Evolutionary conservation across 768 basidiomycete genomes (phyloP).

Genomic region (Lactarius evosmus): DNA sequence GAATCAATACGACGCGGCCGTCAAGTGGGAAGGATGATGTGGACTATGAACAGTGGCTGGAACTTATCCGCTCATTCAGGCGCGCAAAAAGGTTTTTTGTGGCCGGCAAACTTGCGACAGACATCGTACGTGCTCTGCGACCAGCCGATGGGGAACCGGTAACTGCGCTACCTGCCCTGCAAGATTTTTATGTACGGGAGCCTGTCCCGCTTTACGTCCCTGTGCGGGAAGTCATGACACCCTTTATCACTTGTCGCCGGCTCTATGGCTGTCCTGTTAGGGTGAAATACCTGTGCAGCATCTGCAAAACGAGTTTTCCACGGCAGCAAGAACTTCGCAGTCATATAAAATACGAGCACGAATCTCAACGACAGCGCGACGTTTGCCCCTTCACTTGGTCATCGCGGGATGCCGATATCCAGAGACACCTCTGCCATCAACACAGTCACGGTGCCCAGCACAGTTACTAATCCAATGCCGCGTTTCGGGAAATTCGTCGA

Average conservation of each 20-base stretch:
- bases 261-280: background rate
- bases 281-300: too few relatives aligned
- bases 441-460: too few relatives aligned
- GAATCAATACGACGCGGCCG: background rate
- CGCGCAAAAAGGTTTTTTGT: background rate
- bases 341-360: too few relatives aligned
- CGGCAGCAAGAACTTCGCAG: too few relatives aligned
- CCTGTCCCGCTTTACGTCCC: background rate
- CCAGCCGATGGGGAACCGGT: background rate
- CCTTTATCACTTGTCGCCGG: background rate
- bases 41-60: background rate
- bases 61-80: background rate
- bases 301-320: too few relatives aligned
- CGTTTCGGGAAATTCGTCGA: too few relatives aligned
- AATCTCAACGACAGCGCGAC: too few relatives aligned
- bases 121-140: background rate
- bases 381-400: too few relatives aligned
- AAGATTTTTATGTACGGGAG: background rate
- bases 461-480: too few relatives aligned
- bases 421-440: too few relatives aligned
- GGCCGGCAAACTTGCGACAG: background rate
- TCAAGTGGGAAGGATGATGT: background rate
- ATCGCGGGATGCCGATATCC: too few relatives aligned
- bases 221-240: background rate
- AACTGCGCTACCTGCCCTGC: background rate